These are phyloP conservation scores for Marasmius sp. DNA, from an alignment of 1,284 basidiomycete species.

Conservation along the genomic window DNA sequence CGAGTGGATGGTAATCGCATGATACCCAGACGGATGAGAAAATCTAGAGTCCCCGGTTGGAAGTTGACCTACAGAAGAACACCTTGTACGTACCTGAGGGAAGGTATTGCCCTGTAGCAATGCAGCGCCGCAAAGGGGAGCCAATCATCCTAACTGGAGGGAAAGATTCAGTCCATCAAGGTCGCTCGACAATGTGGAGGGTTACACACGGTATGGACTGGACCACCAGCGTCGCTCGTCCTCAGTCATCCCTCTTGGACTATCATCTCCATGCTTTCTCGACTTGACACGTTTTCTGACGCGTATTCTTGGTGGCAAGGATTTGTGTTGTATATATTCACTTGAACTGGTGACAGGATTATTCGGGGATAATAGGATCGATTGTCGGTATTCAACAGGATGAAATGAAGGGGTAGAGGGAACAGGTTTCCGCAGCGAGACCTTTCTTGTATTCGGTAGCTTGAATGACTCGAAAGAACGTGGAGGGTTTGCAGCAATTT, in stretches of 20 bases:
- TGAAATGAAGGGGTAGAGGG: slow-evolving; percentile 43
- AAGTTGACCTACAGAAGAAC: background rate
- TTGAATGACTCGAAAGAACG: slow-evolving; percentile 8
- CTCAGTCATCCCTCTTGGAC: slow-evolving; percentile 54
- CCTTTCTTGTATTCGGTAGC: slow-evolving; percentile 34
- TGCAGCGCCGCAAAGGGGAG: slow-evolving; percentile 58
- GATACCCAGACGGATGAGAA: slow-evolving; percentile 61
- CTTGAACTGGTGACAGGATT: slow-evolving; percentile 53
- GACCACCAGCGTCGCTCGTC: slow-evolving; percentile 68
- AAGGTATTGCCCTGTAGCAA: slow-evolving; percentile 46
- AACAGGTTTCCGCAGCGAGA: slow-evolving; percentile 37
- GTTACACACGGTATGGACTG: slow-evolving; percentile 67
- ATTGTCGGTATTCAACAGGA: slow-evolving; percentile 41
- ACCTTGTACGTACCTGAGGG: slow-evolving; percentile 49
- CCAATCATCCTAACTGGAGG: slow-evolving; percentile 70
- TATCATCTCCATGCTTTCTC: slow-evolving; percentile 30
- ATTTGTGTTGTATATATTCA: slow-evolving; percentile 53
- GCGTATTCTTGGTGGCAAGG: slow-evolving; percentile 47
- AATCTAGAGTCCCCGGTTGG: slow-evolving; percentile 41
- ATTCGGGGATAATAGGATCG: slow-evolving; percentile 52
- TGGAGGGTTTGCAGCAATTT: background rate
- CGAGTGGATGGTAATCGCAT: slow-evolving; percentile 38
- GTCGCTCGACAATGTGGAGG: slow-evolving; percentile 1
- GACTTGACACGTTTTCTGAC: slow-evolving; percentile 25
- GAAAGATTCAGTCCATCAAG: slow-evolving; percentile 5